Conservation (phyloP, 1,284 basidiomycete genomes). For the Cutaneotrichosporon spelunceum region DNA sequence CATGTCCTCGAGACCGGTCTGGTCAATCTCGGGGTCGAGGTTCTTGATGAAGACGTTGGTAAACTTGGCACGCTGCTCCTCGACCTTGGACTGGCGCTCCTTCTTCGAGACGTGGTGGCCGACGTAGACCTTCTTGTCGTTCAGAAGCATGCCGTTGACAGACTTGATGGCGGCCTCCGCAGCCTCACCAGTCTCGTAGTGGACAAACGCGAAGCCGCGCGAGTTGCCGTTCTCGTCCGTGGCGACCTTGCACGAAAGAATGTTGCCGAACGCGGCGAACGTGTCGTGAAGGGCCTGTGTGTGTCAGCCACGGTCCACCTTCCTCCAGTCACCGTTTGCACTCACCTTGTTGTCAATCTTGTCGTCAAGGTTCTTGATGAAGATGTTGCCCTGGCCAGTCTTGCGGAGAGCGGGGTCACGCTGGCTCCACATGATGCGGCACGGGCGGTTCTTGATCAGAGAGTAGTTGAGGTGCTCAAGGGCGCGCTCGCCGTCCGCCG, state of each 20-base stretch:
- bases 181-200: conserved; percentile 97
- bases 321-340: conserved; percentile 38
- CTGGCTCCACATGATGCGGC: conserved; percentile 99
- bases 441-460: conserved; percentile 95
- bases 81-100: conserved; percentile 96
- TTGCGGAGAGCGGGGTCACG: conserved; percentile 98
- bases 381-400: conserved; percentile 99
- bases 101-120: conserved; percentile 97
- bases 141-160: conserved; percentile 98
- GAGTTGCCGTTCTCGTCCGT: conserved; percentile 88
- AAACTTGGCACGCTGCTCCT: conserved; percentile 94
- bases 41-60: conserved; percentile 99
- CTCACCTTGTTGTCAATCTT: conserved; percentile 93
- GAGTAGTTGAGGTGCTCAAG: conserved; percentile 99
- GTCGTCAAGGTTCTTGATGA: conserved; percentile 99
- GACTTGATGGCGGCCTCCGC: conserved; percentile 96
- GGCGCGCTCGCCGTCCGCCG: conserved; percentile 96
- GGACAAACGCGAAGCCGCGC: conserved; percentile 76
- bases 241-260: conserved; percentile 99
- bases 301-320: conserved; percentile 47
- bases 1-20: conserved; percentile 82
- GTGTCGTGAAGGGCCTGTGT: conserved; percentile 87
- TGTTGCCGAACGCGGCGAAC: conserved; percentile 97
- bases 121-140: conserved; percentile 99
- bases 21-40: conserved; percentile 74